Base-by-base conservation (phyloP, 2,329 filamentous ascomycete genomes). In the Podosphaera aphanis region DNA sequence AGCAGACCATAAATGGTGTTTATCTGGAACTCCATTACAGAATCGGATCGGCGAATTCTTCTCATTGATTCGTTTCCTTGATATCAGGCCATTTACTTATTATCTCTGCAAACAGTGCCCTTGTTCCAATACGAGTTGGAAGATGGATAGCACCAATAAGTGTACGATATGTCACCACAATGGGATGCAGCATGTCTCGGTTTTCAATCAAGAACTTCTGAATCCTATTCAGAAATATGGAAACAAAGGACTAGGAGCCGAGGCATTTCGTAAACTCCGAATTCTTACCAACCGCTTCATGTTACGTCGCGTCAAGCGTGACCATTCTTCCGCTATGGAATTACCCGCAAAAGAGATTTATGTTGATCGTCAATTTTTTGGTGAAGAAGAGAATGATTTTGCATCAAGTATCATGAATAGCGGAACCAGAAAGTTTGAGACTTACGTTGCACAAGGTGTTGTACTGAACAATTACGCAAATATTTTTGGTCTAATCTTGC, bases 41-140 rank as follows among this genome's bases (percentile, higher is more conserved):
- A 98, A 95, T 58, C 80, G 88, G 45, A 95, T 95, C 52, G 88
- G 90, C 56, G 88, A 95, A 60, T 92, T 94, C 61, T 94, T 95
- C 63, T 95, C 88, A 0, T 67, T 95, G 19, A 69, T 98, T 47
- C 79, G 90, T 2, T 98, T 98, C 61, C 71, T 98, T 25, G 81
- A 93, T 59, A 70, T 94, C 31, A 71, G 73, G 7, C 88, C 88
- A 0, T 95, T 94, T 60, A 80, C 88, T 6, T 85, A 83, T 52
- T 98, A 98, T 59, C 79, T 94, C 52, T 98, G 90, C 68, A 90
- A 88, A 59, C 69, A 75, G 47, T 98, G 90, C 58, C 60, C 70
- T 3, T 98, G 90, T 60, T 74, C 80, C 43, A 72, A 74, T 47
- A 64, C 93, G 3, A 83, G 94, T 55, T 98, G 90, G 90, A 68